Conservation (phyloP, 495 filamentous ascomycete species). For the Opeltia flavorubescens region DNA sequence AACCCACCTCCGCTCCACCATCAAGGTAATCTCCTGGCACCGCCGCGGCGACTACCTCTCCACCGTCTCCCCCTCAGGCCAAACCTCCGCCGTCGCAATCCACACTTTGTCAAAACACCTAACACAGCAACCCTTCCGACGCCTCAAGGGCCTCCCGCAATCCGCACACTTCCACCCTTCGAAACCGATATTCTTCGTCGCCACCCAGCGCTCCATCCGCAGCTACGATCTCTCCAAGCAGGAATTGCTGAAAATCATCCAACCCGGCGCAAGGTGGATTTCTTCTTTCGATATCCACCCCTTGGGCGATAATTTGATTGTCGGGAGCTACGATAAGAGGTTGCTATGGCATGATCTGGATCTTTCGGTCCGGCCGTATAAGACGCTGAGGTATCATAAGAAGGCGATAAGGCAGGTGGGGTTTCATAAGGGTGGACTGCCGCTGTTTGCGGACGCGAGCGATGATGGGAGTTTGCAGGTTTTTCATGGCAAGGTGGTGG, state of each 20-base stretch:
- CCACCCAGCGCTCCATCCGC: conserved; percentile 81
- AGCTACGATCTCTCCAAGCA: conserved; percentile 85
- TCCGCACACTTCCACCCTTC: conserved; percentile 87
- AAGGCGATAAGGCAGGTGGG: conserved; percentile 79
- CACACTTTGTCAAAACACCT: conserved; percentile 90
- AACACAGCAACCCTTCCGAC: conserved; percentile 85
- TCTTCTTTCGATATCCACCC: conserved; percentile 87
- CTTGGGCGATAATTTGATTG: conserved; percentile 82
- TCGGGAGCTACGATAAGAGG: conserved; percentile 84
- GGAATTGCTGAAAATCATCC: conserved; percentile 76
- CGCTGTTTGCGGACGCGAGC: conserved; percentile 82
- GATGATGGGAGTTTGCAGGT: conserved; percentile 92
- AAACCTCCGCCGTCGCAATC: conserved; percentile 78
- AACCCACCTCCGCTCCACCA: conserved; percentile 61
- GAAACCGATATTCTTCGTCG: conserved; percentile 86
- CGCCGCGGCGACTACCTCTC: conserved; percentile 87
- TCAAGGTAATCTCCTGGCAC: conserved; percentile 93
- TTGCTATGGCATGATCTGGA: conserved; percentile 97
- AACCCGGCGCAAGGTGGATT: conserved; percentile 91
- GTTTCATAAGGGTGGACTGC: conserved; percentile 72
- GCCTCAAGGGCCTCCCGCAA: conserved; percentile 68
- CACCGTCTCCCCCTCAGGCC: conserved; percentile 68
- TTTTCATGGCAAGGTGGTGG: conserved; percentile 90
- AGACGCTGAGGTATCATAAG: conserved; percentile 84
- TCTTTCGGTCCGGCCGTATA: conserved; percentile 77